A percentile compares a stretch with the other conserved stretches of the same genome.
Conservation (phyloP, 1,284 basidiomycete genomes). For the Fomitiporia mediterranea region DNA sequence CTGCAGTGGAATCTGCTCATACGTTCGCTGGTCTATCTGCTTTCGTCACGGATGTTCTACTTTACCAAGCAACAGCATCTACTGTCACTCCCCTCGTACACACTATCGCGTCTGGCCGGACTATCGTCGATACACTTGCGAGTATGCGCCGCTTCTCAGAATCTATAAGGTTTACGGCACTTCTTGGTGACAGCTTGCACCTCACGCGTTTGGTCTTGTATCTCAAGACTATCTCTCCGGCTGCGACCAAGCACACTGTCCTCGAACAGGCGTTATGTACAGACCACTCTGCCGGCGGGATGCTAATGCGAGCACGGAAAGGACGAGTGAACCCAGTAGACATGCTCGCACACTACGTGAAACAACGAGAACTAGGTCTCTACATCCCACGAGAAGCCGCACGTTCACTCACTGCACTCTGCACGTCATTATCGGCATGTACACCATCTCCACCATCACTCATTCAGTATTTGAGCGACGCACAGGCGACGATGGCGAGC, state of each 20-base stretch:
- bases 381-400: constrained; percentile 60
- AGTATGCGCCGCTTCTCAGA: constrained; percentile 63
- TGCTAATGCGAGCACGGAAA: constrained; percentile 42
- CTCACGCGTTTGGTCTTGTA: constrained; percentile 59
- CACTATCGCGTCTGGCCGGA: constrained; percentile 56
- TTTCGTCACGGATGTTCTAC: constrained; percentile 59
- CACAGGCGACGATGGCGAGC: constrained; percentile 58
- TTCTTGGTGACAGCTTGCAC: constrained; percentile 62
- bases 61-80: constrained; percentile 67
- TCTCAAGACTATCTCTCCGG: constrained; percentile 47
- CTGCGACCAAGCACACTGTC: constrained; percentile 48
- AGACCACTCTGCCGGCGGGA: constrained; percentile 45
- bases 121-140: constrained; percentile 56
- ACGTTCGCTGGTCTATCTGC: constrained; percentile 57
- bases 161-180: constrained; percentile 58
- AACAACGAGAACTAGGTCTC: constrained; percentile 53
- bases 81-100: constrained; percentile 73
- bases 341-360: constrained; percentile 60
- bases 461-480: constrained; percentile 66
- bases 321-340: constrained; percentile 65
- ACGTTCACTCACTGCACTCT: constrained; percentile 61
- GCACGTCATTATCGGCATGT: constrained; percentile 55
- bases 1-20: constrained; percentile 45
- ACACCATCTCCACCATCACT: constrained; percentile 62
- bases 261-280: constrained; percentile 73